A percentile compares a stretch with the other conserved stretches of the same genome.
phyloP scores from a whole-genome alignment of 2,329 filamentous ascomycete species.

The Diaporthe sp. region DNA sequence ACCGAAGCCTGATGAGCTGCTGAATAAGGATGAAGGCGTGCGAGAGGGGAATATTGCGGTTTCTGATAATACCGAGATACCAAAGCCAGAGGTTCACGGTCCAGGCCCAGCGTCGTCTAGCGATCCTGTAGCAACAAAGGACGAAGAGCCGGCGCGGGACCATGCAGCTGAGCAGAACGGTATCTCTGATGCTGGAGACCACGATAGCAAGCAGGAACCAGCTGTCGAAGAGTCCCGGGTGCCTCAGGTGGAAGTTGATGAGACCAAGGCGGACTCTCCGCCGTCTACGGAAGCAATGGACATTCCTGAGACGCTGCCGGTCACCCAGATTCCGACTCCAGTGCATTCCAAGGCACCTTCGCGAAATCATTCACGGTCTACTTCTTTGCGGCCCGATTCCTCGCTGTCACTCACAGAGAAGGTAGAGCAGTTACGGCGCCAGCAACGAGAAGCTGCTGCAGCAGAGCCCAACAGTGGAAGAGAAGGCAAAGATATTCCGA shows the following conservation, averaged over 20 bases:
- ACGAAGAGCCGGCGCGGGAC: constrained; percentile 9
- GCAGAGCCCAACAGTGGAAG: constrained; percentile 43
- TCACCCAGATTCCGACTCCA: constrained; percentile 23
- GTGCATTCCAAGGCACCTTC: constrained; percentile 30
- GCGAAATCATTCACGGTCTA: constrained; percentile 31
- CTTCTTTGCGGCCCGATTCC: constrained; percentile 29
- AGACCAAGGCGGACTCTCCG: background rate
- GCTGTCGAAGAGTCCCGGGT: background rate
- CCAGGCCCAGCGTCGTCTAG: background rate
- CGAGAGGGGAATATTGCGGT: background rate
- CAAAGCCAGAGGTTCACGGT: background rate
- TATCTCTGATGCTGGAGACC: background rate
- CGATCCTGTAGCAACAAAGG: background rate
- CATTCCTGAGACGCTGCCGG: background rate
- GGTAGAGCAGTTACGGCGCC: constrained; percentile 62
- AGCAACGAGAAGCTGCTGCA: constrained; percentile 51
- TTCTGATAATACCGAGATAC: constrained; percentile 3
- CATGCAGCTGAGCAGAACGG: background rate
- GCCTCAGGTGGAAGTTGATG: background rate
- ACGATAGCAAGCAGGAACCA: background rate
- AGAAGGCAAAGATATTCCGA: constrained; percentile 34
- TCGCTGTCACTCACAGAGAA: constrained; percentile 54
- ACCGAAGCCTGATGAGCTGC: constrained; percentile 34
- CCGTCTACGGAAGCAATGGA: background rate
- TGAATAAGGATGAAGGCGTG: constrained; percentile 21